Conservation (phyloP, 1,284 basidiomycete genomes). For the Volvariella surrecta region DNA sequence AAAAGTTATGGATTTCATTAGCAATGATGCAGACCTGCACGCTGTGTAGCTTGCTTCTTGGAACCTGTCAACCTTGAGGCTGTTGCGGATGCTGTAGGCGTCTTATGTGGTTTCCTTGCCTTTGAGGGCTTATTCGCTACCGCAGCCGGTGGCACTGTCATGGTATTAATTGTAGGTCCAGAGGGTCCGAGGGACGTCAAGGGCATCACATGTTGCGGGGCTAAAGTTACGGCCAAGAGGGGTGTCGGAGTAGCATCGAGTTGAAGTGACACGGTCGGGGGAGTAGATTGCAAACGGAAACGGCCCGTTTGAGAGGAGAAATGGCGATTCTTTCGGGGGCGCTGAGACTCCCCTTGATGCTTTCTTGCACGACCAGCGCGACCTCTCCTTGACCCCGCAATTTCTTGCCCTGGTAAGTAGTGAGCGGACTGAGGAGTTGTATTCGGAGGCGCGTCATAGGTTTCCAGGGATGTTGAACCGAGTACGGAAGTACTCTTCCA, state of each 20-base stretch:
- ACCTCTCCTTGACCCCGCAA: slow-evolving; percentile 1
- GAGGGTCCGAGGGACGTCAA: no score
- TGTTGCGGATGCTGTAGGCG: no score
- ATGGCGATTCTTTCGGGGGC: slow-evolving; percentile 3
- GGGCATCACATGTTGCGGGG: no score
- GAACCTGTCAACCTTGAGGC: no score
- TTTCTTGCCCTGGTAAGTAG: slow-evolving; percentile 45
- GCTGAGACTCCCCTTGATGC: slow-evolving; percentile 2
- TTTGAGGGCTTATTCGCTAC: no score
- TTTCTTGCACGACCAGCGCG: slow-evolving; percentile 17
- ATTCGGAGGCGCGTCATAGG: slow-evolving; percentile 32
- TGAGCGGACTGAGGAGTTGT: slow-evolving; percentile 12
- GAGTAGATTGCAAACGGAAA: slow-evolving; percentile 23
- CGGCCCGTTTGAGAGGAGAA: slow-evolving; percentile 30
- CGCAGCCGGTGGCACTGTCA: no score
- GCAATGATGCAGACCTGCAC: no score
- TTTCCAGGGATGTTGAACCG: slow-evolving; percentile 22
- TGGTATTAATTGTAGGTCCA: no score
- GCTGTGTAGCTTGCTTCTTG: no score
- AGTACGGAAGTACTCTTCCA: slow-evolving; percentile 17
- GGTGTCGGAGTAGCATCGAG: neutral
- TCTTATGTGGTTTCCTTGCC: no score
- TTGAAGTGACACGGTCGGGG: slow-evolving; percentile 4
- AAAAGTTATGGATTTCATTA: no score
- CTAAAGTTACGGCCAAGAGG: no score